phyloP scores from a whole-genome alignment of 2,329 filamentous ascomycete species.

The Cryphonectria carpinicola region DNA sequence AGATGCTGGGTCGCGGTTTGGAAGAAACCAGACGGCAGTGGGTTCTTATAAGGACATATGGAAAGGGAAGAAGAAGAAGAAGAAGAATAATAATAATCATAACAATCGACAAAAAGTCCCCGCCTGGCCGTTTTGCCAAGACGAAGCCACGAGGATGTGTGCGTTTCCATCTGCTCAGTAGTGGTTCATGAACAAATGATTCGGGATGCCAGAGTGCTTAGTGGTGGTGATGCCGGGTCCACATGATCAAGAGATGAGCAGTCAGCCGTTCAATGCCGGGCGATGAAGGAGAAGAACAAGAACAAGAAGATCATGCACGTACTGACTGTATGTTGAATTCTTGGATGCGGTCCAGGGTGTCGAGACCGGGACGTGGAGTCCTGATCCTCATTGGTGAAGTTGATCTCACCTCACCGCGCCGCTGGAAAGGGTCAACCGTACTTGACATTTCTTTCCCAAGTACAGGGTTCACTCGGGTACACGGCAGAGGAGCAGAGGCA shows the following conservation, averaged over 20 bases:
- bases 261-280: neutral
- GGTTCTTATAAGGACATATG: neutral
- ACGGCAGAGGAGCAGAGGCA: neutral
- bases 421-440: neutral
- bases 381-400: neutral
- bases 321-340: neutral
- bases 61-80: neutral
- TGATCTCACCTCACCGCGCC: neutral
- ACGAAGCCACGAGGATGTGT: slow-evolving; percentile 19
- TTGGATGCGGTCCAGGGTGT: neutral
- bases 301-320: neutral
- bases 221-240: neutral
- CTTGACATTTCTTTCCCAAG: neutral
- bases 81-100: no score
- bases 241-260: neutral
- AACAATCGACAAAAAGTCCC: neutral
- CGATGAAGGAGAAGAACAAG: neutral
- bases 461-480: neutral
- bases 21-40: neutral
- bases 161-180: neutral
- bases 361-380: neutral
- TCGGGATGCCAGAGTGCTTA: neutral
- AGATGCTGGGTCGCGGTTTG: neutral
- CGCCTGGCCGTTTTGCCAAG: slow-evolving; percentile 22
- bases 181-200: neutral